Percentiles rank a stretch among this genome's conserved stretches.
Evolutionary conservation across 352 stramenopile genomes (phyloP).

Genomic region (Phytophthora hibernalis): DNA sequence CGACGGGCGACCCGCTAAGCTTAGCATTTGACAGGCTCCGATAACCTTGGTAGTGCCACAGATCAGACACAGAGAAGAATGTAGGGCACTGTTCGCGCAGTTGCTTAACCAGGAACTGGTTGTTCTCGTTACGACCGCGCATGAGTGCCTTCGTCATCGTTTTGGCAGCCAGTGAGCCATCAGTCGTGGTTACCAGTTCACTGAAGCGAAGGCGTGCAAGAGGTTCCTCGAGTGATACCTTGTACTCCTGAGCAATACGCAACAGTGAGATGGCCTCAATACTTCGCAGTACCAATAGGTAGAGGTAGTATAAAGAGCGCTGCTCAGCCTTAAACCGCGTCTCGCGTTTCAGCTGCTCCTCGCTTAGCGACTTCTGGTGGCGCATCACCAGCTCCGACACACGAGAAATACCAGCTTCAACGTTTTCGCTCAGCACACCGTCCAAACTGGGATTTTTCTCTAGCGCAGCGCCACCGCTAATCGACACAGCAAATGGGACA

Average conservation of each 20-base stretch:
- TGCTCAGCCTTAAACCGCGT: constrained; percentile 85
- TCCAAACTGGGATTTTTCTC: constrained; percentile 68
- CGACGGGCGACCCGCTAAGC: constrained; percentile 66
- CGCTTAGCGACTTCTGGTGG: constrained; percentile 75
- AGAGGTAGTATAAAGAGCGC: constrained; percentile 81
- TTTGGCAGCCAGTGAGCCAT: constrained; percentile 70
- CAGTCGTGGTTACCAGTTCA: constrained; percentile 74
- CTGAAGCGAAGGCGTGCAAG: constrained; percentile 75
- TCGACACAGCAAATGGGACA: constrained; percentile 78
- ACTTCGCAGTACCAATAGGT: constrained; percentile 77
- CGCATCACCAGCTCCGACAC: constrained; percentile 70
- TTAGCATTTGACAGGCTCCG: constrained; percentile 84
- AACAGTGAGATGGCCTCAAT: constrained; percentile 85
- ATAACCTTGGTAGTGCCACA: constrained; percentile 89
- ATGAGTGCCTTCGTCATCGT: constrained; percentile 83
- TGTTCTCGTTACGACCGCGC: constrained; percentile 82
- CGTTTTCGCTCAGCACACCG: constrained; percentile 37
- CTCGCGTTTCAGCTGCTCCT: constrained; percentile 80
- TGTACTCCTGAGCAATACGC: constrained; percentile 69
- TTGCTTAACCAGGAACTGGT: constrained; percentile 83
- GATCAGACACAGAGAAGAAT: constrained; percentile 82
- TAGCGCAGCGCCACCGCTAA: constrained; percentile 62
- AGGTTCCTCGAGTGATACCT: constrained; percentile 71
- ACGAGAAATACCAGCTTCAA: constrained; percentile 58
- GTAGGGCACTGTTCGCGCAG: constrained; percentile 86